These are phyloP conservation scores for Asterophora lycoperdoides DNA, from an alignment of 768 basidiomycete species.

Conservation along the genomic window DNA sequence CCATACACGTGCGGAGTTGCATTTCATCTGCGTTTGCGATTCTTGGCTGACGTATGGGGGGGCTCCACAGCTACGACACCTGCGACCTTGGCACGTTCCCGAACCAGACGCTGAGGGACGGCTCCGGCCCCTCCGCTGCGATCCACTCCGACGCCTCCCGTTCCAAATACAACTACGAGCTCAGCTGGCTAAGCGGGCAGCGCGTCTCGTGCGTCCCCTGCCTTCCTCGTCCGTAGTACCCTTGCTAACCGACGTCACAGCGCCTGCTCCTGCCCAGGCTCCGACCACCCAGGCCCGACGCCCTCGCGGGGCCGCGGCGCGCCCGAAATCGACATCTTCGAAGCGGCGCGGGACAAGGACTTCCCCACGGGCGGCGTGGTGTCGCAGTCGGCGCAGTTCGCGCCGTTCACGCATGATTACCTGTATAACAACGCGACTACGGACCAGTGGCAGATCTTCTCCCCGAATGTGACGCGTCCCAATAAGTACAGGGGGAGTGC, in stretches of 20 bases:
- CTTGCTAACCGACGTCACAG: constrained; percentile 29
- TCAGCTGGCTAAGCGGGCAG: constrained; percentile 80
- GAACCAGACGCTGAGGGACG: constrained; percentile 59
- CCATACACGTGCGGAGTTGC: constrained; percentile 67
- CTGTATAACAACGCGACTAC: constrained; percentile 29
- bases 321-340: constrained; percentile 81
- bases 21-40: not conserved
- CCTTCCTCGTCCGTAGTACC: not conserved
- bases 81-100: constrained; percentile 78
- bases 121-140: constrained; percentile 58
- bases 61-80: constrained; percentile 43
- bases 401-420: constrained; percentile 47
- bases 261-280: constrained; percentile 70
- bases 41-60: not conserved
- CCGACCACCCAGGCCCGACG: constrained; percentile 75
- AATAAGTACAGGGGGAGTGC: constrained; percentile 49
- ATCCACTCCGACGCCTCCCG: constrained; percentile 45
- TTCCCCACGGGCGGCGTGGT: constrained; percentile 45
- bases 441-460: constrained; percentile 31
- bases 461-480: constrained; percentile 28
- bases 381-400: constrained; percentile 76
- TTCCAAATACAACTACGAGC: constrained; percentile 48
- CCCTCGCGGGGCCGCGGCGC: constrained; percentile 56
- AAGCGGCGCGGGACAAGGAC: constrained; percentile 65
- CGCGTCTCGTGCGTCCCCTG: constrained; percentile 51